These are phyloP conservation scores for Luffa acutangula DNA, from an alignment of 306 rosid species.

Conservation along the genomic window DNA sequence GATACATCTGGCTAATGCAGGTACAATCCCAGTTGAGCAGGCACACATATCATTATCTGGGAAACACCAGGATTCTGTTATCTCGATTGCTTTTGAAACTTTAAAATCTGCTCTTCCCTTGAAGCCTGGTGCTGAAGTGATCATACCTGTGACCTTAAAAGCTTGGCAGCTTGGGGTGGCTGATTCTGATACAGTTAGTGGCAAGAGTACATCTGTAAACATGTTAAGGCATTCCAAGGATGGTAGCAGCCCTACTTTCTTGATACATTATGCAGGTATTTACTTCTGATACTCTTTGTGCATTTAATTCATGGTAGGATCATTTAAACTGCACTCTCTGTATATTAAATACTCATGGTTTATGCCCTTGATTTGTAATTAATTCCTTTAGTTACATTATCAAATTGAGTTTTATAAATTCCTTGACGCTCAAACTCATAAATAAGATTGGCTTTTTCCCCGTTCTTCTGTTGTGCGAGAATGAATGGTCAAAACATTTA, in stretches of 20 bases:
- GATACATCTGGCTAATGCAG: conserved; percentile 92
- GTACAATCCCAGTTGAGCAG: conserved; percentile 88
- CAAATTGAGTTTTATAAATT: background rate
- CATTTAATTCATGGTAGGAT: background rate
- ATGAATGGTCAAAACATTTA: background rate
- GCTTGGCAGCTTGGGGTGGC: conserved; percentile 68
- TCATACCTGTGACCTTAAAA: conserved; percentile 74
- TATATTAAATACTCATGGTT: background rate
- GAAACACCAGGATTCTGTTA: conserved; percentile 84
- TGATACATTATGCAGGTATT: conserved; percentile 91
- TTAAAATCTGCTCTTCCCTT: conserved; percentile 78
- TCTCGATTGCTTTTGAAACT: conserved; percentile 57
- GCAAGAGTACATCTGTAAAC: conserved; percentile 50
- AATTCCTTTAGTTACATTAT: background rate
- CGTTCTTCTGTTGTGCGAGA: background rate
- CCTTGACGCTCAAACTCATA: background rate
- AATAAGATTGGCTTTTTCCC: background rate
- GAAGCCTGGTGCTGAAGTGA: conserved; percentile 91
- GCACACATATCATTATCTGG: conserved; percentile 84
- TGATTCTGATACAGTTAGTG: conserved; percentile 51
- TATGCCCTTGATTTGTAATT: background rate
- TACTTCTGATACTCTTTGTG: background rate
- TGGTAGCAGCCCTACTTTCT: conserved; percentile 64
- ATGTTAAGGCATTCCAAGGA: conserved; percentile 53
- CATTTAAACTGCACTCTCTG: background rate